A percentile compares a stretch with the other conserved stretches of the same genome.
These are phyloP conservation scores for Metschnikowia colocasiae DNA, from an alignment of 805 yeast genomes.

Conservation along the genomic window DNA sequence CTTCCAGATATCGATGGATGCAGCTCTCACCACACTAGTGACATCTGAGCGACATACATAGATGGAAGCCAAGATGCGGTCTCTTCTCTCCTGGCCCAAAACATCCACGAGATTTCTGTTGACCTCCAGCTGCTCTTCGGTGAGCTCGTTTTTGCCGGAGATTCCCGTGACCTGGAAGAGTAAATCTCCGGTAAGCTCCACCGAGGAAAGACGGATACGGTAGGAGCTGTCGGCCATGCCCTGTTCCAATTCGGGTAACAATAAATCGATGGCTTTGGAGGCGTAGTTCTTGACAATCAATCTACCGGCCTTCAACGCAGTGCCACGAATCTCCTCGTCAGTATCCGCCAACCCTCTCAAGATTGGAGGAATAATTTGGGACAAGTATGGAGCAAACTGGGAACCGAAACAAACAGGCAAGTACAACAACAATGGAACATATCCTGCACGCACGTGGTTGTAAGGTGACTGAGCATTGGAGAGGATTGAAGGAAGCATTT, in stretches of 20 bases:
- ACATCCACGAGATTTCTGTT: constrained; percentile 61
- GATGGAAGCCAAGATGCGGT: constrained; percentile 76
- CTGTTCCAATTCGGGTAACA: constrained; percentile 87
- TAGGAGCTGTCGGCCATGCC: constrained; percentile 81
- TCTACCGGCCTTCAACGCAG: constrained; percentile 89
- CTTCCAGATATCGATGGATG: constrained; percentile 95
- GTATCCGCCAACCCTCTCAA: constrained; percentile 86
- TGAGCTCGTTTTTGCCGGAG: constrained; percentile 67
- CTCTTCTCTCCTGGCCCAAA: constrained; percentile 86
- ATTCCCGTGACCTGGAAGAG: constrained; percentile 92
- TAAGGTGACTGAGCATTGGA: constrained; percentile 65
- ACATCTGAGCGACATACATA: constrained; percentile 93
- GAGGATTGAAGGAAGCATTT: constrained; percentile 76
- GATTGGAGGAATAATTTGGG: constrained; percentile 85
- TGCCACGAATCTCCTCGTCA: constrained; percentile 82
- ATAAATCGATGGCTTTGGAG: constrained; percentile 82
- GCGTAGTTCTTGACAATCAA: constrained; percentile 89
- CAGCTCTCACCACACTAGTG: constrained; percentile 79
- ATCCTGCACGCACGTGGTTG: constrained; percentile 81
- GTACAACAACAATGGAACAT: constrained; percentile 81
- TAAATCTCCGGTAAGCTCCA: constrained; percentile 92
- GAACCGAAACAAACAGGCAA: constrained; percentile 93
- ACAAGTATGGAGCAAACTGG: constrained; percentile 85
- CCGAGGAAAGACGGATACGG: constrained; percentile 89
- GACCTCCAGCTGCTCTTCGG: constrained; percentile 55